phyloP scores from a whole-genome alignment of 768 basidiomycete species.

The Mycena rosella region DNA sequence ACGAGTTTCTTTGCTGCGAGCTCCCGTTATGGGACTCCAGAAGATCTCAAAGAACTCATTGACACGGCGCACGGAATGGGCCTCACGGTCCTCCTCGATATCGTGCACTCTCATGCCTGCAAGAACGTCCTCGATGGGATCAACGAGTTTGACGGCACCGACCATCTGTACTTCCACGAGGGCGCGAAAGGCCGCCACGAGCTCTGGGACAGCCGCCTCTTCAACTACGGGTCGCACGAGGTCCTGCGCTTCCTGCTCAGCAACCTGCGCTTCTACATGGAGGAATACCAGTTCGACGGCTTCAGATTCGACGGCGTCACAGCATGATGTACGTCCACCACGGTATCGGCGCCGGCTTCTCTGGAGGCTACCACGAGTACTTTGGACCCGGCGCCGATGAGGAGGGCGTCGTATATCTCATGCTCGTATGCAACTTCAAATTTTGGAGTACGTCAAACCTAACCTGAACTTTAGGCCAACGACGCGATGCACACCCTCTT shows the following conservation, averaged over 20 bases:
- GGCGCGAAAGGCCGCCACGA: constrained; percentile 93
- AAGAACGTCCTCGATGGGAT: constrained; percentile 97
- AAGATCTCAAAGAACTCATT: constrained; percentile 94
- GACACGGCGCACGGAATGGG: constrained; percentile 97
- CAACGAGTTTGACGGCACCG: constrained; percentile 97
- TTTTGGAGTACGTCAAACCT: constrained; percentile 1
- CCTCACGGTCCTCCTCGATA: constrained; percentile 92
- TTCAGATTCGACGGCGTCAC: constrained; percentile 99
- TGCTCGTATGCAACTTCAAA: constrained; percentile 76
- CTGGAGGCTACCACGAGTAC: constrained; percentile 98
- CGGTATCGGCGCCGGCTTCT: constrained; percentile 97
- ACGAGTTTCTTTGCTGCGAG: constrained; percentile 98
- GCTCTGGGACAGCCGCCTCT: constrained; percentile 97
- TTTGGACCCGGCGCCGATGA: constrained; percentile 88
- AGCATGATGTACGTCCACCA: constrained; percentile 99
- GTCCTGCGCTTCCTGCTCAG: constrained; percentile 95
- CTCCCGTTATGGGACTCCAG: constrained; percentile 95
- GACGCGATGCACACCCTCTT: constrained; percentile 87
- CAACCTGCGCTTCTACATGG: constrained; percentile 95
- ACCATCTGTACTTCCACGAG: constrained; percentile 97
- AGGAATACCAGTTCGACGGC: constrained; percentile 96
- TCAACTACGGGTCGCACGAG: constrained; percentile 97
- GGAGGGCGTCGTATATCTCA: constrained; percentile 94
- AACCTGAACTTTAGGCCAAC: constrained; percentile 78
- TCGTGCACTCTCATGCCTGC: constrained; percentile 98